A percentile compares a stretch with the other conserved stretches of the same genome.
These are phyloP conservation scores for Coleophoma cylindrospora DNA, from an alignment of 2,329 filamentous ascomycete genomes.

Conservation along the genomic window DNA sequence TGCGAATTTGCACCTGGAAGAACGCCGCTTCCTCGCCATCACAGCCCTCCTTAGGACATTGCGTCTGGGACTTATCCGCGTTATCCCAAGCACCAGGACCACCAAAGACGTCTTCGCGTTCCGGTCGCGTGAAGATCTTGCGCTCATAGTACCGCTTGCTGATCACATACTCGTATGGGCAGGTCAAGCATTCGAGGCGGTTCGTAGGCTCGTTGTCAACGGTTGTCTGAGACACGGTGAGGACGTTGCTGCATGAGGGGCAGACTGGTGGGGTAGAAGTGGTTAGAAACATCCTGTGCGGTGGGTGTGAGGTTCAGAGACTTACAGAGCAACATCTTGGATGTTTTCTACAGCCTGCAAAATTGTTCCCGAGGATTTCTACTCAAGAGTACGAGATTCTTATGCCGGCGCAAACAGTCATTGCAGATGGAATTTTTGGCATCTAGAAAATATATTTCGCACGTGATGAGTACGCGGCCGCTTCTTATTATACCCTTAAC, in stretches of 20 bases:
- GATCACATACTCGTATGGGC: constrained; percentile 85
- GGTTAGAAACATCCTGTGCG: neutral
- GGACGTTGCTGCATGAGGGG: constrained; percentile 77
- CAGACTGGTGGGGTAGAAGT: constrained; percentile 52
- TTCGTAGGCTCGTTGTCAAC: constrained; percentile 42
- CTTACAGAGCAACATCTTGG: constrained; percentile 63
- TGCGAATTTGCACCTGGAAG: constrained; percentile 95
- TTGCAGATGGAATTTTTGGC: too few relatives aligned
- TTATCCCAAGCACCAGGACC: constrained; percentile 87
- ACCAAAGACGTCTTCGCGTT: constrained; percentile 86
- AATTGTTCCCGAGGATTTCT: too few relatives aligned
- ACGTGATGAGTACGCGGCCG: too few relatives aligned
- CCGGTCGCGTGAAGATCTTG: constrained; percentile 74
- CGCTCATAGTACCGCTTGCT: constrained; percentile 75
- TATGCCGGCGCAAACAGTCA: too few relatives aligned
- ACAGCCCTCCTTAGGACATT: constrained; percentile 80
- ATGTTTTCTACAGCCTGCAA: neutral
- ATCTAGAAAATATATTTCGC: too few relatives aligned
- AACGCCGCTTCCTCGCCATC: constrained; percentile 83
- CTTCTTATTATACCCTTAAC: too few relatives aligned
- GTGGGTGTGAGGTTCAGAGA: constrained; percentile 2
- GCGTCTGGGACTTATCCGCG: constrained; percentile 75
- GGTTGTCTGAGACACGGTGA: constrained; percentile 56
- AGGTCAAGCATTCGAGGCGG: constrained; percentile 91
- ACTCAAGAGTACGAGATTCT: too few relatives aligned